A percentile compares a stretch with the other conserved stretches of the same genome.
phyloP scores from a whole-genome alignment of 352 stramenopile genomes.

The Phytopythium helicoides region DNA sequence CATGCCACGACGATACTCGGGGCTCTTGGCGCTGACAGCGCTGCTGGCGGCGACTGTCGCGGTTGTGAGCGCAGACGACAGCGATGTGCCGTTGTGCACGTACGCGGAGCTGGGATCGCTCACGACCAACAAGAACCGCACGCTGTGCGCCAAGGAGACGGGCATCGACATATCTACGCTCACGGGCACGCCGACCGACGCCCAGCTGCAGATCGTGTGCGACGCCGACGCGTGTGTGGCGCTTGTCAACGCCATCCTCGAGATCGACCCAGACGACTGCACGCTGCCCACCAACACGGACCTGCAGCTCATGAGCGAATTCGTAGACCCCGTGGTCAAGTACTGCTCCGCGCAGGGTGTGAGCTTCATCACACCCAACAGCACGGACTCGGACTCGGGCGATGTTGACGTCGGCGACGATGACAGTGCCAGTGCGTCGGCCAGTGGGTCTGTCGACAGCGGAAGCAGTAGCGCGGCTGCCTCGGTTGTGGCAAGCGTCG shows the following conservation, averaged over 20 bases:
- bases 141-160: constrained; percentile 21
- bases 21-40: neutral
- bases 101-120: constrained; percentile 23
- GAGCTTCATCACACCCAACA: constrained; percentile 10
- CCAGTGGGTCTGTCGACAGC: constrained; percentile 8
- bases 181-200: constrained; percentile 17
- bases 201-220: constrained; percentile 27
- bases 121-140: constrained; percentile 28
- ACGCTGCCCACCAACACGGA: constrained; percentile 27
- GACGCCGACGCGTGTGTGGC: constrained; percentile 19
- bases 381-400: neutral
- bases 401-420: constrained; percentile 4
- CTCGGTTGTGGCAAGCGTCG: neutral
- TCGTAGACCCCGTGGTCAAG: constrained; percentile 34
- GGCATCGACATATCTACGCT: constrained; percentile 19
- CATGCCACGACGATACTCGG: too few relatives aligned
- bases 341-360: constrained; percentile 34
- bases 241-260: constrained; percentile 34
- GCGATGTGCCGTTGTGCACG: constrained; percentile 15
- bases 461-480: neutral
- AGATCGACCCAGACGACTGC: constrained; percentile 31
- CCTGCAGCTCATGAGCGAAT: constrained; percentile 36
- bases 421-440: constrained; percentile 16
- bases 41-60: neutral
- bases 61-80: neutral